These are phyloP conservation scores for Xylaria cubensis DNA, from an alignment of 495 filamentous ascomycete genomes.

Conservation along the genomic window DNA sequence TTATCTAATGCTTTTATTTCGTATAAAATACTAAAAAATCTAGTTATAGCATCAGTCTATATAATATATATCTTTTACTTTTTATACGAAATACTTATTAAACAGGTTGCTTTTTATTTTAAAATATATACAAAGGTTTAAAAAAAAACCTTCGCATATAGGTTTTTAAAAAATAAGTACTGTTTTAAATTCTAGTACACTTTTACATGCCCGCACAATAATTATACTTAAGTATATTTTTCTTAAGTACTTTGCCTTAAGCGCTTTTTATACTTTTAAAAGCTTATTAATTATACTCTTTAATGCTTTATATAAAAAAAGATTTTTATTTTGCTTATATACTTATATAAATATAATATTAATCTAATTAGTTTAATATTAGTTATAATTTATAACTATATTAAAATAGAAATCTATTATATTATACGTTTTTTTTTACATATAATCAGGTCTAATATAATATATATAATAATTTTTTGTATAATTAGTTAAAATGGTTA, in stretches of 20 bases:
- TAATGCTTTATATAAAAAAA: not conserved
- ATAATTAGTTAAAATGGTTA: not conserved
- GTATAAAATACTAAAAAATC: not conserved
- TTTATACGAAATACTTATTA: not conserved
- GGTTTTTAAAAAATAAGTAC: not conserved
- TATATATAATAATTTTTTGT: not conserved
- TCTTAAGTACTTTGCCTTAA: not conserved
- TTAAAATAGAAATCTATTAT: not conserved
- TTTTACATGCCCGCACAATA: not conserved
- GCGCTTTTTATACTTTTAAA: not conserved
- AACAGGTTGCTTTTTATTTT: too few species aligned
- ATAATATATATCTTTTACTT: not conserved
- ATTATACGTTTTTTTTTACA: not conserved
- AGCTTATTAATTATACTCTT: not conserved
- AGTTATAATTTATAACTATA: not conserved
- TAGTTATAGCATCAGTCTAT: not conserved
- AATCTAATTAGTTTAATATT: not conserved
- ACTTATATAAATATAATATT: not conserved
- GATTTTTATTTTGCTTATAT: not conserved
- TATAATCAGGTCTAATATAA: not conserved
- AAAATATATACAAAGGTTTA: not conserved
- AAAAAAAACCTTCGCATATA: not conserved
- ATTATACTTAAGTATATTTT: not conserved
- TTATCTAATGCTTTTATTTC: not conserved
- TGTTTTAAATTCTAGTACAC: not conserved